Evolutionary conservation across 306 rosid species (phyloP).

Genomic region (Cucurbita pepo): DNA sequence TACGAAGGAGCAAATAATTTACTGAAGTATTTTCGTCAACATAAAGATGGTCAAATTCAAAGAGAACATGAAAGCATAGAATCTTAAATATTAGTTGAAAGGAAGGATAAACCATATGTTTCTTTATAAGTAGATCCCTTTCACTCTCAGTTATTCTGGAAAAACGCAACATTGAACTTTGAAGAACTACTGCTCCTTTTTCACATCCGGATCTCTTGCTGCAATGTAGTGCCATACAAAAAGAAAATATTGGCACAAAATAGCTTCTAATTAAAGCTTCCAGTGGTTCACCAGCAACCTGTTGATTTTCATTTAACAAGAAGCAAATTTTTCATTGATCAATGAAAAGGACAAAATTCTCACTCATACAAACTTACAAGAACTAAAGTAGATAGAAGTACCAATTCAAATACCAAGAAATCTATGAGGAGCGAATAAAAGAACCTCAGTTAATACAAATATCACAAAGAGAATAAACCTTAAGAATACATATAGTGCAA

Average conservation of each 20-base stretch:
- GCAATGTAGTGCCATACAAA: conserved; percentile 69
- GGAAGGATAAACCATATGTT: conserved; percentile 47
- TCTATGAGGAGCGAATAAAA: neutral
- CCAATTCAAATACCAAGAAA: neutral
- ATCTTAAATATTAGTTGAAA: neutral
- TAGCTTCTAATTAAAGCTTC: conserved; percentile 44
- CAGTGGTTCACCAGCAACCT: conserved; percentile 66
- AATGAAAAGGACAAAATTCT: neutral
- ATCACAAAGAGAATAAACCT: neutral
- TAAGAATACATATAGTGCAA: neutral
- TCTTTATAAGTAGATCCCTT: conserved; percentile 72
- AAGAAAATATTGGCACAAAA: conserved; percentile 59
- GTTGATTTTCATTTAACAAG: conserved; percentile 5
- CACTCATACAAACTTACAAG: neutral
- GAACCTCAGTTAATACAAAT: neutral
- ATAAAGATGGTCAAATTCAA: neutral
- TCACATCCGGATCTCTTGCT: conserved; percentile 48
- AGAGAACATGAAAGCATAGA: neutral
- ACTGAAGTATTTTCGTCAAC: neutral
- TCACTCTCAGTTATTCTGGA: conserved; percentile 66
- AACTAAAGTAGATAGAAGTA: neutral
- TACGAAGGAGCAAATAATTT: neutral
- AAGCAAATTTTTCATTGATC: neutral
- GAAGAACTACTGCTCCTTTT: conserved; percentile 56
- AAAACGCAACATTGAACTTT: conserved; percentile 53